phyloP scores from a whole-genome alignment of 441 rosid genomes.

The Adansonia gregorii region DNA sequence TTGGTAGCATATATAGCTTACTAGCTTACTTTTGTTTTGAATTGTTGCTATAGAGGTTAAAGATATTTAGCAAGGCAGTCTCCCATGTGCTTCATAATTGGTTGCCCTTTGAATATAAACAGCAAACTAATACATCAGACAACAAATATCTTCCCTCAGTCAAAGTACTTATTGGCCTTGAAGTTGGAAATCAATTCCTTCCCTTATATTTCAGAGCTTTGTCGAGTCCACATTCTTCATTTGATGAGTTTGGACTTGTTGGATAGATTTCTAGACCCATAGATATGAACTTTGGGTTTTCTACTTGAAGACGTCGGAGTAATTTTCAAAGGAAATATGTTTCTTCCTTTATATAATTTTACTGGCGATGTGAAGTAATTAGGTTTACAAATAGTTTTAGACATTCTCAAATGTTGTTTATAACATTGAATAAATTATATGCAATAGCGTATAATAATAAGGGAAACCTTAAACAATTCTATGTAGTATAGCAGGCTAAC shows the following conservation, averaged over 20 bases:
- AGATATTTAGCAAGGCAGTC: too few species aligned
- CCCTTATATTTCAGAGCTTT: neutral
- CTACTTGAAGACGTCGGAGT: neutral
- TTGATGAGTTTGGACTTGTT: neutral
- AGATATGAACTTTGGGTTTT: neutral
- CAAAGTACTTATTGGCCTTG: slow-evolving; percentile 20
- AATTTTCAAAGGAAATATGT: too few species aligned
- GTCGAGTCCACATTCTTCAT: neutral
- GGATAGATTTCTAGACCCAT: neutral
- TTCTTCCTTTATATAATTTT: too few species aligned
- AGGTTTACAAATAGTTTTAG: too few species aligned
- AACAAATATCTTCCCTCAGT: slow-evolving; percentile 81
- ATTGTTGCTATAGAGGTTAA: too few species aligned
- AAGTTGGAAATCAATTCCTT: neutral
- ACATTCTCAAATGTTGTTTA: too few species aligned
- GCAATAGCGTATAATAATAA: too few species aligned
- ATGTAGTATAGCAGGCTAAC: neutral
- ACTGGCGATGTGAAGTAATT: too few species aligned
- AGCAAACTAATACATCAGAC: slow-evolving; percentile 74
- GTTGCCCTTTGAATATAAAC: slow-evolving; percentile 67
- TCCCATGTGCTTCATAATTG: slow-evolving; percentile 38
- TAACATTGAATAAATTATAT: too few species aligned
- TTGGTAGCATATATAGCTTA: too few species aligned
- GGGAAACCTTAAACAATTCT: neutral
- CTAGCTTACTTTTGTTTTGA: too few species aligned